Evolutionary conservation across 331 rosid species (phyloP).

Genomic region (Ulmus americana): DNA sequence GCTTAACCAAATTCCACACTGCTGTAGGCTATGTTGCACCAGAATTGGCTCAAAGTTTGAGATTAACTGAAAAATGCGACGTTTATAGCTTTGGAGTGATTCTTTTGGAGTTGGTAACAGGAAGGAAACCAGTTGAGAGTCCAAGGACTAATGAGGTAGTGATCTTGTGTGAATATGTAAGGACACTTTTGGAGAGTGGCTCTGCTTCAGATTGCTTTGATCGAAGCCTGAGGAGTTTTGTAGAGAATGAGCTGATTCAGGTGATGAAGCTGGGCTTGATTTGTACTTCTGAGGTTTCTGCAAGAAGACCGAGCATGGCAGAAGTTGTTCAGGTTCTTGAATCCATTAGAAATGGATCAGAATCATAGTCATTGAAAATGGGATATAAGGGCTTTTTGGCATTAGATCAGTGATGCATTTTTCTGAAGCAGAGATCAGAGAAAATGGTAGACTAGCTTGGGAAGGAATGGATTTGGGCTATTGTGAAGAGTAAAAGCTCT

Average conservation of each 20-base stretch:
- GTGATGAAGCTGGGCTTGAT: conserved; percentile 85
- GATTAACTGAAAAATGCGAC: conserved; percentile 88
- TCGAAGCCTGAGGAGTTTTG: conserved; percentile 61
- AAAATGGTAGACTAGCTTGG: conserved; percentile 8
- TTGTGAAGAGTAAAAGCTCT: conserved; percentile 19
- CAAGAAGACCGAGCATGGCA: conserved; percentile 93
- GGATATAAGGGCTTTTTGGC: neutral
- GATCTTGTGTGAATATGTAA: conserved; percentile 83
- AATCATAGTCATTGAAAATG: conserved; percentile 21
- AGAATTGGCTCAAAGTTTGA: conserved; percentile 82
- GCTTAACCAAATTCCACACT: conserved; percentile 72
- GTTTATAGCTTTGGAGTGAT: conserved; percentile 89
- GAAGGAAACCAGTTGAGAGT: conserved; percentile 97
- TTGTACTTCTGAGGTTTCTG: conserved; percentile 82
- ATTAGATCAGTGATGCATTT: conserved; percentile 23
- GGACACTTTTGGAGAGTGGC: conserved; percentile 64
- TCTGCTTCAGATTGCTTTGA: conserved; percentile 83
- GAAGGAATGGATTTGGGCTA: conserved; percentile 15
- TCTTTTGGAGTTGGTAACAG: conserved; percentile 91
- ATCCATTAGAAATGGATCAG: conserved; percentile 84
- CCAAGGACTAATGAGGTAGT: conserved; percentile 71
- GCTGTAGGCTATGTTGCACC: conserved; percentile 94
- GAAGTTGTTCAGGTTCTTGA: conserved; percentile 97
- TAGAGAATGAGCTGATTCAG: conserved; percentile 82
- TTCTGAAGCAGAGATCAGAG: conserved; percentile 13